Percentiles rank a stretch among this genome's conserved stretches.
phyloP scores from a whole-genome alignment of 441 rosid genomes.

The Aleurites moluccanus region DNA sequence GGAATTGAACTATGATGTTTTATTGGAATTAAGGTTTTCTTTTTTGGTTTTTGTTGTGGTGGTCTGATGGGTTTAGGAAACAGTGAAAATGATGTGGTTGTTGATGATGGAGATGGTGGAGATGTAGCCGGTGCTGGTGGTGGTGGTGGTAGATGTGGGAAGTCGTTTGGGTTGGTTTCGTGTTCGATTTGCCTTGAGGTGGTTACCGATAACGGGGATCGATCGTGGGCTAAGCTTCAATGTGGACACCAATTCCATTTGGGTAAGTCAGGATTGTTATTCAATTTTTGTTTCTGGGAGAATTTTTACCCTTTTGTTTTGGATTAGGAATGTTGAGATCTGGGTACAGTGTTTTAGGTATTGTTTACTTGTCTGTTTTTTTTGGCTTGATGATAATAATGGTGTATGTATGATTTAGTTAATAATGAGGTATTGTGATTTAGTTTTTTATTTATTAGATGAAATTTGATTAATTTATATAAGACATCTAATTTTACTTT shows the following conservation, averaged over 20 bases:
- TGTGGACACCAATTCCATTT: constrained; percentile 94
- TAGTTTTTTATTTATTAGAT: constrained; percentile 6
- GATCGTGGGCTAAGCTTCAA: constrained; percentile 97
- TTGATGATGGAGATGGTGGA: constrained; percentile 54
- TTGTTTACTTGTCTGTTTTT: constrained; percentile 3
- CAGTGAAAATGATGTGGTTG: constrained; percentile 51
- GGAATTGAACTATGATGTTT: neutral
- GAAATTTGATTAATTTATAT: constrained; percentile 2
- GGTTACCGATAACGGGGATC: constrained; percentile 76
- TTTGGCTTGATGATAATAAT: neutral
- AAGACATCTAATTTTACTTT: neutral
- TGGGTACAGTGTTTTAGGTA: constrained; percentile 20
- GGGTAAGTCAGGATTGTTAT: constrained; percentile 44
- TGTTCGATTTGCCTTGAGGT: constrained; percentile 96
- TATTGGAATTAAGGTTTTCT: constrained; percentile 29
- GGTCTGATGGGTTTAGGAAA: constrained; percentile 76
- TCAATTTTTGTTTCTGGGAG: constrained; percentile 3
- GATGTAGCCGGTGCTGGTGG: constrained; percentile 29
- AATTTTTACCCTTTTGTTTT: neutral
- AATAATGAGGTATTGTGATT: too few species aligned
- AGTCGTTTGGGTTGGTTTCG: constrained; percentile 55
- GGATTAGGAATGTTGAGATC: constrained; percentile 46
- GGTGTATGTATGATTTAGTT: neutral
- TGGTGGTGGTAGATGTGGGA: constrained; percentile 41
- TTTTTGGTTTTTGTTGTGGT: constrained; percentile 19